Evolutionary conservation across 2,329 filamentous ascomycete species (phyloP).

Genomic region (Aspergillus nomiae): DNA sequence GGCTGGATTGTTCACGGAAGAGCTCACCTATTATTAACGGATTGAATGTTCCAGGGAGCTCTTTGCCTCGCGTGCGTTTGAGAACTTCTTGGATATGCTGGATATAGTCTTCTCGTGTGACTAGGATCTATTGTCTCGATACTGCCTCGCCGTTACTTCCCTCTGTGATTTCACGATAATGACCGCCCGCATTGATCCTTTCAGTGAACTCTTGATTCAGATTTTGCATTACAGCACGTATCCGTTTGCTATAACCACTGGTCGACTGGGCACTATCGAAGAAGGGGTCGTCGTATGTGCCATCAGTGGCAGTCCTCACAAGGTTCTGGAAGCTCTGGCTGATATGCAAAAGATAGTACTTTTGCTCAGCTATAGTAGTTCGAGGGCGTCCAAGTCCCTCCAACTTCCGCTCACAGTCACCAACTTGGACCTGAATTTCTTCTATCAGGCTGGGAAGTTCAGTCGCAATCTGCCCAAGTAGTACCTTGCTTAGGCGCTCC

Average conservation of each 20-base stretch:
- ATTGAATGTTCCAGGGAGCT: slow-evolving; percentile 64
- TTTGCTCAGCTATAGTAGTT: slow-evolving; percentile 23
- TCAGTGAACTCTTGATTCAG: slow-evolving; percentile 24
- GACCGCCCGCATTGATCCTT: slow-evolving; percentile 11
- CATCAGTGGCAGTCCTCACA: slow-evolving; percentile 34
- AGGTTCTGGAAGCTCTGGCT: slow-evolving; percentile 42
- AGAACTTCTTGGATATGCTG: slow-evolving; percentile 44
- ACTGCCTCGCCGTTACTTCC: neutral
- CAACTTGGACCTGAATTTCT: slow-evolving; percentile 35
- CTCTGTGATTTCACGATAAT: slow-evolving; percentile 11
- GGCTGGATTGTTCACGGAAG: slow-evolving; percentile 60
- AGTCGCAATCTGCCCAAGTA: slow-evolving; percentile 35
- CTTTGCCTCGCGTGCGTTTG: slow-evolving; percentile 51
- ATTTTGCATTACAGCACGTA: slow-evolving; percentile 37
- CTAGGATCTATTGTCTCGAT: slow-evolving; percentile 8
- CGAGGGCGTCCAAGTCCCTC: slow-evolving; percentile 31
- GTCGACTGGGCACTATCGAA: slow-evolving; percentile 27
- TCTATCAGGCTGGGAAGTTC: slow-evolving; percentile 41
- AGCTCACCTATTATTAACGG: slow-evolving; percentile 60
- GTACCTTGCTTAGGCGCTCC: slow-evolving; percentile 35
- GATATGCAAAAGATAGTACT: slow-evolving; percentile 35
- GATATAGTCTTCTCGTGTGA: slow-evolving; percentile 43
- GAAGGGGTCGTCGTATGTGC: slow-evolving; percentile 37
- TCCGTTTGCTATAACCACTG: slow-evolving; percentile 28
- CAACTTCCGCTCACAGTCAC: slow-evolving; percentile 32